A percentile compares a stretch with the other conserved stretches of the same genome.
phyloP scores from a whole-genome alignment of 1,139 yeast species.

The Geotrichum europaeum region DNA sequence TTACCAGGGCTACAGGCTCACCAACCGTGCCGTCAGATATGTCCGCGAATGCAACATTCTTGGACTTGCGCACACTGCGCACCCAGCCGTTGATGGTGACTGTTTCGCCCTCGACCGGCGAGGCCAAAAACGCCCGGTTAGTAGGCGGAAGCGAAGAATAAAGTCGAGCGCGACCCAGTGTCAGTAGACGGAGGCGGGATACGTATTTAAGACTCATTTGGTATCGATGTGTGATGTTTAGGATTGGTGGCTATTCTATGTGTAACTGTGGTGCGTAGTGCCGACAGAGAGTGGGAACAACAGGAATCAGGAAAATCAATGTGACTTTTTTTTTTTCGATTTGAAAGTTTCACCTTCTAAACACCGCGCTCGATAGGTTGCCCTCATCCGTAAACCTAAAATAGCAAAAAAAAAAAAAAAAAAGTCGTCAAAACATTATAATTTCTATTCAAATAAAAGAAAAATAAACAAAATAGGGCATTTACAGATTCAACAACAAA shows the following conservation, averaged over 20 bases:
- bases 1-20: constrained; percentile 53
- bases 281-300: neutral
- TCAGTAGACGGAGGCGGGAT: neutral
- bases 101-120: constrained; percentile 2
- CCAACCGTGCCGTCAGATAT: constrained; percentile 68
- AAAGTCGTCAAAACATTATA: neutral
- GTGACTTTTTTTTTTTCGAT: neutral
- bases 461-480: neutral
- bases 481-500: neutral
- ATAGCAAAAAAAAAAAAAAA: neutral
- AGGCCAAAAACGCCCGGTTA: constrained; percentile 12
- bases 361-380: neutral
- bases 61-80: constrained; percentile 61
- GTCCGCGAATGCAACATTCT: constrained; percentile 74
- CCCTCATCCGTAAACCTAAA: neutral
- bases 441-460: neutral
- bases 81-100: constrained; percentile 61
- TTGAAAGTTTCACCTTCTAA: neutral
- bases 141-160: constrained; percentile 14
- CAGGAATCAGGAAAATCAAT: neutral
- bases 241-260: neutral
- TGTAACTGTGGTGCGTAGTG: neutral
- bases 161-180: neutral
- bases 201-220: neutral
- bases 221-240: neutral